Conservation (phyloP, 2,329 filamentous ascomycete species). For the Xylaria sp. region DNA sequence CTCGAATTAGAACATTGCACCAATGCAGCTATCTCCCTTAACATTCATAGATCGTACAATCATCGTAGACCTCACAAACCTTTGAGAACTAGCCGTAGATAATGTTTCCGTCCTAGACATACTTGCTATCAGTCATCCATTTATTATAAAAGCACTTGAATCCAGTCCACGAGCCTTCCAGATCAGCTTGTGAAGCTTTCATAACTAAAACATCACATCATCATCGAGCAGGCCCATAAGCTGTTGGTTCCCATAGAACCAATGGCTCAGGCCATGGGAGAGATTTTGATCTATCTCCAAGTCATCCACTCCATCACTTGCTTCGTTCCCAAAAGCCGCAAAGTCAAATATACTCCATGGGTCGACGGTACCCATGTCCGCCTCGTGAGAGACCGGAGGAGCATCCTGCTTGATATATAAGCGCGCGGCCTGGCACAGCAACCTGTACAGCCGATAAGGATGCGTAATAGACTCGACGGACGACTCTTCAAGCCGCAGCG, state of each 20-base stretch:
- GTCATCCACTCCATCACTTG: not conserved
- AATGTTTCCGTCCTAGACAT: not conserved
- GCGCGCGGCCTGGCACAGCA: constrained; percentile 51
- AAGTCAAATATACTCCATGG: constrained; percentile 36
- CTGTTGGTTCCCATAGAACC: constrained; percentile 47
- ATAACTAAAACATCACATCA: constrained; percentile 36
- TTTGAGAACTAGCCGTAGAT: not conserved
- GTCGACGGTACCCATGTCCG: constrained; percentile 2
- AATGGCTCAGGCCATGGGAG: constrained; percentile 37
- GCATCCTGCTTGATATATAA: constrained; percentile 43
- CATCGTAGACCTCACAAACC: not conserved
- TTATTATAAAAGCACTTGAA: not conserved
- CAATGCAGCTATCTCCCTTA: not conserved
- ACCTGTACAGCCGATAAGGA: constrained; percentile 50
- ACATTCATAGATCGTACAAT: constrained; percentile 1
- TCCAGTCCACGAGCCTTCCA: not conserved
- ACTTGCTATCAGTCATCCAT: too few relatives aligned
- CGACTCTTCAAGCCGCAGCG: constrained; percentile 42
- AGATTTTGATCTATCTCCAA: not conserved
- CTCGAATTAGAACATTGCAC: constrained; percentile 4
- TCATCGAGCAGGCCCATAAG: constrained; percentile 43
- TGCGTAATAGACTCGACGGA: constrained; percentile 45
- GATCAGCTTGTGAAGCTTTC: not conserved
- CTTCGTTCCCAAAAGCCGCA: constrained; percentile 27
- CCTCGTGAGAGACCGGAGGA: not conserved